Base-by-base conservation (phyloP, 306 rosid species). In the Biancaea sappan region DNA sequence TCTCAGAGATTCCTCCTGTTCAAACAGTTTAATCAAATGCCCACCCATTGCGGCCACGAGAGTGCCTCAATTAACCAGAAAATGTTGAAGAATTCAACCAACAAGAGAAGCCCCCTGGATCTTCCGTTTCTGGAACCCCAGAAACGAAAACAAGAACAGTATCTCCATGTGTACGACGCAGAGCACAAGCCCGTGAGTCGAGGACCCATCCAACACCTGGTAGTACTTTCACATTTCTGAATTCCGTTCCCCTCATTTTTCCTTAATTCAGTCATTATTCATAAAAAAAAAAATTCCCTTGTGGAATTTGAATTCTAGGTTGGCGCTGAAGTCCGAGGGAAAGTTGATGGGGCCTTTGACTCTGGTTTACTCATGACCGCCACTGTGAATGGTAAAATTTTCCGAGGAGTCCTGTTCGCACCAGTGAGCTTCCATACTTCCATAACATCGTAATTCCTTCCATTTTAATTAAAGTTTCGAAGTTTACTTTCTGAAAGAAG, bases 401-500 rank as follows among this genome's bases (percentile, higher is more conserved):
- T 81, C 62, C 77, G 97, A 76, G 96, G 97, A 37, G 91, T 92
- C 69, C 75, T 89, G 61, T 92, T 89, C 78, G 74, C 96, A 61
- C 96, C 96, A 1, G 97, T 92, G 79, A 87, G 91, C 12, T 76
- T 53, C 67, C 46, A 5, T 38, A 54, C 21, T 24, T 22, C 6
- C 14, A 51, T 38, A 19, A 6, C 29, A 37, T 52, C 13, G 25
- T 28, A 7, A 62, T 44, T 8, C 57, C 37, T 51, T 8, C n/a
- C 9, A 25, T 15, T 69, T 10, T 22, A 21, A 14, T 44, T n/a
- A n/a, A n/a, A n/a, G n/a, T n/a, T n/a, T n/a, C n/a, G n/a, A n/a
- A n/a, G n/a, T n/a, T n/a, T n/a, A n/a, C n/a, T 61, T 77, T 8
- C 5, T 26, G 26, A 40, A 71, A 78, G 54, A 1, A 10, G 38